Evolutionary conservation across 2,329 filamentous ascomycete genomes (phyloP).

Genomic region (Arachnomyces sp.): DNA sequence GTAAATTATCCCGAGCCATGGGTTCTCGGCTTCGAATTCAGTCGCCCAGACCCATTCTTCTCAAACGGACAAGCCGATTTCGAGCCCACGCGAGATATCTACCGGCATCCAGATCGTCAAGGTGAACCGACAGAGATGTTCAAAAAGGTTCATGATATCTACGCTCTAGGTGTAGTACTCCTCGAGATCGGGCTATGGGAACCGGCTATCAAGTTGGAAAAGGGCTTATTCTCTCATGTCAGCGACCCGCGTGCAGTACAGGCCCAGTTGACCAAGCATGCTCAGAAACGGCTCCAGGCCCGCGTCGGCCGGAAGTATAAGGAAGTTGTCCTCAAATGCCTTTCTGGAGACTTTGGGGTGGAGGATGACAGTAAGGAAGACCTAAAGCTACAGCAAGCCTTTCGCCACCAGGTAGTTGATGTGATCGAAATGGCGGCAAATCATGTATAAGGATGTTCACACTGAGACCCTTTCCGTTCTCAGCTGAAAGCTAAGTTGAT

Average conservation of each 20-base stretch:
- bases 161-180: slow-evolving; percentile 20
- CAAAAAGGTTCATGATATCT: slow-evolving; percentile 19
- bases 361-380: slow-evolving; percentile 12
- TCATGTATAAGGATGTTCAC: no score
- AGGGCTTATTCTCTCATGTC: background rate
- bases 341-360: slow-evolving; percentile 12
- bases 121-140: slow-evolving; percentile 13
- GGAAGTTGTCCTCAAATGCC: slow-evolving; percentile 11
- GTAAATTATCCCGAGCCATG: slow-evolving; percentile 6
- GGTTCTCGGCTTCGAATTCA: slow-evolving; percentile 14
- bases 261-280: slow-evolving; percentile 12
- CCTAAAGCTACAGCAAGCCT: slow-evolving; percentile 17
- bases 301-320: slow-evolving; percentile 13
- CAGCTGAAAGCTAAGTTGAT: no score
- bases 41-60: slow-evolving; percentile 9
- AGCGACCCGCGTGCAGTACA: slow-evolving; percentile 2
- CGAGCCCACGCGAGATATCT: slow-evolving; percentile 5
- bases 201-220: slow-evolving; percentile 2
- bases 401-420: slow-evolving; percentile 14
- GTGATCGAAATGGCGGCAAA: slow-evolving; percentile 8
- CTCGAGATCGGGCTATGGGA: slow-evolving; percentile 21
- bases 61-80: slow-evolving; percentile 4
- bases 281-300: slow-evolving; percentile 4
- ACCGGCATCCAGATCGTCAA: slow-evolving; percentile 16
- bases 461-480: no score